Conservation (phyloP, 1,284 basidiomycete genomes). For the Pseudozyma pruni region DNA sequence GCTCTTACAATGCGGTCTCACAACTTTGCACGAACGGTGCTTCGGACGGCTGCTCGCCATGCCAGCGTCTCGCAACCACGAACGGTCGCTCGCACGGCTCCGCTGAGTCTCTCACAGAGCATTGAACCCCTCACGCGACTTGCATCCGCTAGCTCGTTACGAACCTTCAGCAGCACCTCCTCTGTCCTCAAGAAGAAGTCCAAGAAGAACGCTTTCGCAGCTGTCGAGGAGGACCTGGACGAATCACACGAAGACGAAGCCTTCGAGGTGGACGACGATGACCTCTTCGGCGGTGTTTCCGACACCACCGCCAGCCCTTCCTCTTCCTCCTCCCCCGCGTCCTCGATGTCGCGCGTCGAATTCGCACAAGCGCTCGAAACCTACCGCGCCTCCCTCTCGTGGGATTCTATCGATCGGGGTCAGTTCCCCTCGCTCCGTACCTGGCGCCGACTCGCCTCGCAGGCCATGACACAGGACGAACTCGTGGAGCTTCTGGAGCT, state of each 20-base stretch:
- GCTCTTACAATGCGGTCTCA: slow-evolving; percentile 37
- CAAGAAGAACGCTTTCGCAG: slow-evolving; percentile 26
- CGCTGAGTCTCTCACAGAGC: neutral
- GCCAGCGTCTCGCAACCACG: neutral
- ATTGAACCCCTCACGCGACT: neutral
- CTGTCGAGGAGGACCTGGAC: slow-evolving; percentile 22
- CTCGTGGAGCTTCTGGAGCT: slow-evolving; percentile 17
- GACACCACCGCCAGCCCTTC: slow-evolving; percentile 2
- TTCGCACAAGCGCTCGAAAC: slow-evolving; percentile 11
- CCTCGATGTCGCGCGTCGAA: slow-evolving; percentile 20
- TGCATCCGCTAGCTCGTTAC: neutral
- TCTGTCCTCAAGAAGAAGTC: slow-evolving; percentile 30
- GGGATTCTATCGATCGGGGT: slow-evolving; percentile 21
- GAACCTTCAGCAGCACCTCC: slow-evolving; percentile 16
- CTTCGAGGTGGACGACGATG: slow-evolving; percentile 29
- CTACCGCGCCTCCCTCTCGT: slow-evolving; percentile 14
- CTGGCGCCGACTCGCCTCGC: slow-evolving; percentile 17
- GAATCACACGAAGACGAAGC: slow-evolving; percentile 8
- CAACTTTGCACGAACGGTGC: slow-evolving; percentile 23
- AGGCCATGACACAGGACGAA: slow-evolving; percentile 12
- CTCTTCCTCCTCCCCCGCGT: slow-evolving; percentile 3
- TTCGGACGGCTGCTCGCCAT: slow-evolving; percentile 18
- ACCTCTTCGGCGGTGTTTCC: slow-evolving; percentile 27
- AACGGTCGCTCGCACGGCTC: neutral
- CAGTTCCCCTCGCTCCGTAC: slow-evolving; percentile 11